Evolutionary conservation across 1,284 basidiomycete genomes (phyloP).

Genomic region (Cutaneotrichosporon sp.): DNA sequence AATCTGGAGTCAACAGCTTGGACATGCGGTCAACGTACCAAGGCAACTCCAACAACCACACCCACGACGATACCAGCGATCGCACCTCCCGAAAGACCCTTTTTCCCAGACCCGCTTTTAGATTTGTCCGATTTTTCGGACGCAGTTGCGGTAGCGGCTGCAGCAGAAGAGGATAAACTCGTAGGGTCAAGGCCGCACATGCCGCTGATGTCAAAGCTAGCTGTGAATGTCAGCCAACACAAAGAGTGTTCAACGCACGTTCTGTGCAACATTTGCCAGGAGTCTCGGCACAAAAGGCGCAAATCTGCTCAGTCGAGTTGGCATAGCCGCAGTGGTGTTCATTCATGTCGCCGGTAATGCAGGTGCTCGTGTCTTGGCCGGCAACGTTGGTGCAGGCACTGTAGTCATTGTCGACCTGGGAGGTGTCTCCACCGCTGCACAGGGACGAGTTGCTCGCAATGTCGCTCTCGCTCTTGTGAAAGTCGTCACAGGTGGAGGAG

Average conservation of each 20-base stretch:
- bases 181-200: slow-evolving; percentile 30
- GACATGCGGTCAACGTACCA: slow-evolving; percentile 4
- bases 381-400: slow-evolving; percentile 47
- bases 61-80: slow-evolving; percentile 44
- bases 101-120: background rate
- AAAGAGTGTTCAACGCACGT: slow-evolving; percentile 22
- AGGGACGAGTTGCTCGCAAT: slow-evolving; percentile 27
- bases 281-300: slow-evolving; percentile 40
- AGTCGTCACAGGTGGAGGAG: slow-evolving; percentile 38
- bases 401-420: slow-evolving; percentile 44
- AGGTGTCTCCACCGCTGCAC: slow-evolving; percentile 30
- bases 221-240: slow-evolving; percentile 9
- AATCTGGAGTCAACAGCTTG: slow-evolving; percentile 18
- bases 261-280: slow-evolving; percentile 37
- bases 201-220: slow-evolving; percentile 23
- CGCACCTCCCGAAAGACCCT: slow-evolving; percentile 31
- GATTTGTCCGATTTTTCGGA: slow-evolving; percentile 13
- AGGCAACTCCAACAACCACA: slow-evolving; percentile 37
- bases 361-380: slow-evolving; percentile 43
- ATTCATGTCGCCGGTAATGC: slow-evolving; percentile 45
- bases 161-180: slow-evolving; percentile 7
- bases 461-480: slow-evolving; percentile 26
- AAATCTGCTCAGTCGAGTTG: slow-evolving; percentile 43
- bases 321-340: slow-evolving; percentile 51
- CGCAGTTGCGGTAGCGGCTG: slow-evolving; percentile 16